Evolutionary conservation across 1,284 basidiomycete species (phyloP).

Genomic region (Ganoderma multipileum): DNA sequence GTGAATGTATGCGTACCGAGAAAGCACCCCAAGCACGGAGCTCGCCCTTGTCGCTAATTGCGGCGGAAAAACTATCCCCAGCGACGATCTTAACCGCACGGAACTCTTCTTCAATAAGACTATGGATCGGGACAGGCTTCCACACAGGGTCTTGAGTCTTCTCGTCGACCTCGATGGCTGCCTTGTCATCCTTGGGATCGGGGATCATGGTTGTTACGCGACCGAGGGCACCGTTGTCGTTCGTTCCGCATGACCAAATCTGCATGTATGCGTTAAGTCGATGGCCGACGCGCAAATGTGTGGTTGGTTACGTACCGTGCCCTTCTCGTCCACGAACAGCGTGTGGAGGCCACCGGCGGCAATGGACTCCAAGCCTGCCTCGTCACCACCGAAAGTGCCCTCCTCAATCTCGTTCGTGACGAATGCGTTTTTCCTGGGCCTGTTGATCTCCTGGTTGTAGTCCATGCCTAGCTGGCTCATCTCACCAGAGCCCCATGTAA

Average conservation of each 20-base stretch:
- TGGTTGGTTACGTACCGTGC: conserved; percentile 64
- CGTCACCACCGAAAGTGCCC: conserved; percentile 71
- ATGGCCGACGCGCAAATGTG: conserved; percentile 9
- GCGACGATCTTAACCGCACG: conserved; percentile 84
- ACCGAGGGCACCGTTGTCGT: conserved; percentile 94
- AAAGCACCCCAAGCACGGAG: conserved; percentile 93
- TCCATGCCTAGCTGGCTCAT: conserved; percentile 90
- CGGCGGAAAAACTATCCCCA: conserved; percentile 87
- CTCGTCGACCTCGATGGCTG: conserved; percentile 76
- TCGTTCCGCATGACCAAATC: conserved; percentile 91
- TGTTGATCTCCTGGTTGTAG: conserved; percentile 69
- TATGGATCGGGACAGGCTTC: conserved; percentile 76
- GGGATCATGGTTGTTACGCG: conserved; percentile 76
- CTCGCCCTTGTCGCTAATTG: conserved; percentile 79
- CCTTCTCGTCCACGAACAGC: conserved; percentile 84
- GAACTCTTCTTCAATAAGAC: conserved; percentile 78
- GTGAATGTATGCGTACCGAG: conserved; percentile 57
- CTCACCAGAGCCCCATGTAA: conserved; percentile 87
- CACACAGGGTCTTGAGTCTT: conserved; percentile 81
- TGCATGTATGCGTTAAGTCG: conserved; percentile 37
- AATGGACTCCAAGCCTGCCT: conserved; percentile 78
- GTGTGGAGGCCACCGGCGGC: conserved; percentile 88
- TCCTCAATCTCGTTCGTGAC: conserved; percentile 66
- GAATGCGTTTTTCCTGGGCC: conserved; percentile 75
- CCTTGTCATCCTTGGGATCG: conserved; percentile 66